Evolutionary conservation across 192 early-diverging fungal species (phyloP).

Genomic region (Backusella mclennaniae): DNA sequence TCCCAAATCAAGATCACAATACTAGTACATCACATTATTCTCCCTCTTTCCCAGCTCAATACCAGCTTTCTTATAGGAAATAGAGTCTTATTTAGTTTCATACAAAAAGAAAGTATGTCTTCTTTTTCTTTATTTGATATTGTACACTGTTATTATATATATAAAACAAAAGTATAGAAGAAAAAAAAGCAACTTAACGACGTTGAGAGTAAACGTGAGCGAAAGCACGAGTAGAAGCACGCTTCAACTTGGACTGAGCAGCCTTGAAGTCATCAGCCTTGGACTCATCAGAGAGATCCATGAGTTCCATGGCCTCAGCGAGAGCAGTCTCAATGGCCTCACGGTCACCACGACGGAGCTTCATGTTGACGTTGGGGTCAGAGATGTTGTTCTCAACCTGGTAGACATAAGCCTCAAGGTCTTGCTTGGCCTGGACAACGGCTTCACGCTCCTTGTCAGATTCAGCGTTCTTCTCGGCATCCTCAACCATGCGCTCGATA

Average conservation of each 20-base stretch:
- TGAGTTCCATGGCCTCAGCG: conserved; percentile 71
- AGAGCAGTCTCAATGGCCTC: conserved; percentile 73
- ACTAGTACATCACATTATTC: no score
- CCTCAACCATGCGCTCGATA: conserved; percentile 90
- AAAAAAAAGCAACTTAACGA: conserved; percentile 3
- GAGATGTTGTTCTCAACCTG: conserved; percentile 47
- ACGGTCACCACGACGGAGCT: conserved; percentile 71
- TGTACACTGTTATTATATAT: not conserved
- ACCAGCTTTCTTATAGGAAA: no score
- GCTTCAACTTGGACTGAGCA: conserved; percentile 73
- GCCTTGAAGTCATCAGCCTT: conserved; percentile 60
- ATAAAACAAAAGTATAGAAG: not conserved
- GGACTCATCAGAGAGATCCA: conserved; percentile 61
- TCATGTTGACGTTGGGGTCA: conserved; percentile 72
- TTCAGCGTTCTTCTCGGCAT: conserved; percentile 87
- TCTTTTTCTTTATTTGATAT: not conserved
- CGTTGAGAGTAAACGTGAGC: conserved; percentile 41
- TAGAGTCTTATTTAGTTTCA: not conserved
- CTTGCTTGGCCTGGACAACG: conserved; percentile 77
- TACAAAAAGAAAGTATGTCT: not conserved
- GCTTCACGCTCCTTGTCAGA: conserved; percentile 75
- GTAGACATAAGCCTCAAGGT: conserved; percentile 76
- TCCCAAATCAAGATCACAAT: no score
- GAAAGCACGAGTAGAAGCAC: conserved; percentile 66
- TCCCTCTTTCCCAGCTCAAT: no score